These are phyloP conservation scores for Trypanosoma rangeli DNA, from an alignment of 208 protist species.

Conservation along the genomic window DNA sequence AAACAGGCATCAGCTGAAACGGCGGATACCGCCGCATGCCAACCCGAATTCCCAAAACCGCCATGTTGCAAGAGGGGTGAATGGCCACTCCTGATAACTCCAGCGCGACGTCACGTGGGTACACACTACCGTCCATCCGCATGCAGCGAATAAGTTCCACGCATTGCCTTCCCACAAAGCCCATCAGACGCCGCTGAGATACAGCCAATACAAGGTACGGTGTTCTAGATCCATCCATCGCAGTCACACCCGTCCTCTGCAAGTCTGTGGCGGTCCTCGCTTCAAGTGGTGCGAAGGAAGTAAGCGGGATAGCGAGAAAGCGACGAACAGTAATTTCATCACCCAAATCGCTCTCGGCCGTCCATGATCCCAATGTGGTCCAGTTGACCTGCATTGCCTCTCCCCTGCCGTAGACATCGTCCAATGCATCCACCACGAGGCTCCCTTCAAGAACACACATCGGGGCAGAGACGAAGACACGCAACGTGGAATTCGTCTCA, in stretches of 20 bases:
- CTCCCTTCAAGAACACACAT: constrained; percentile 26
- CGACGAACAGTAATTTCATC: constrained; percentile 22
- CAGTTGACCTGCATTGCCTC: constrained; percentile 4
- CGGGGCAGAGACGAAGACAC: constrained; percentile 28
- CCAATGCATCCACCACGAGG: neutral
- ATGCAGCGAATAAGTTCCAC: constrained; percentile 52
- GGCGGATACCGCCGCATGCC: constrained; percentile 32
- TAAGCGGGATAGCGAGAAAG: constrained; percentile 19
- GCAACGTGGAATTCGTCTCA: constrained; percentile 2
- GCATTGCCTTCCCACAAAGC: constrained; percentile 36
- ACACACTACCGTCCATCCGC: constrained; percentile 26
- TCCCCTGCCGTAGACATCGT: neutral
- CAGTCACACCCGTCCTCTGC: neutral
- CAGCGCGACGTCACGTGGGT: constrained; percentile 30
- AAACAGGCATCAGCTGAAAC: constrained; percentile 45
- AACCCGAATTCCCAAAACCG: constrained; percentile 42
- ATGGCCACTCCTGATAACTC: constrained; percentile 53
- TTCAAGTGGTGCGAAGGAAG: constrained; percentile 5
- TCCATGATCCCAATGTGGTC: constrained; percentile 16
- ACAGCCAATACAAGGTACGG: constrained; percentile 44
- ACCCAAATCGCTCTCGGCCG: constrained; percentile 1
- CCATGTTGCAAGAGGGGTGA: constrained; percentile 57
- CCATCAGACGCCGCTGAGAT: constrained; percentile 39
- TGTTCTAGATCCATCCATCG: neutral
- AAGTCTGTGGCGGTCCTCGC: neutral